These are phyloP conservation scores for Podaxis mareebaensis DNA, from an alignment of 768 basidiomycete genomes.

Conservation along the genomic window DNA sequence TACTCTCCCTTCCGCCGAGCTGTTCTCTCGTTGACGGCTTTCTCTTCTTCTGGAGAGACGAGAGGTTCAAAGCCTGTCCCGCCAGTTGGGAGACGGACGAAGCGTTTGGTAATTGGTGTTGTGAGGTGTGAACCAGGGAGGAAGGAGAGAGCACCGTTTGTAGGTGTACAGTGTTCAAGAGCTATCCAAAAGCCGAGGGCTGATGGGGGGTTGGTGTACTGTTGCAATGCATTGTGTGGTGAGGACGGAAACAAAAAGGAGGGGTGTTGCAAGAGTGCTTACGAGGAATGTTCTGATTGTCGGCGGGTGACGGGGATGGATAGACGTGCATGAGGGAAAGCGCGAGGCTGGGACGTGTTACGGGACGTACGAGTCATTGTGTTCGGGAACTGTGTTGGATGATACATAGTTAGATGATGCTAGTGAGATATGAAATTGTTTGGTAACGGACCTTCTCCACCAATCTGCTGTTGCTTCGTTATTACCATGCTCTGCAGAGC, in stretches of 20 bases:
- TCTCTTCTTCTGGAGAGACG: conserved; percentile 35
- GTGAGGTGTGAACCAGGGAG: conserved; percentile 87
- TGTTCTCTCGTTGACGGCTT: conserved; percentile 26
- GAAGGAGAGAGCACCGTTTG: conserved; percentile 87
- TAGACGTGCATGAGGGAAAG: conserved; percentile 4
- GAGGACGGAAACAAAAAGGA: not conserved
- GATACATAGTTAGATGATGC: not conserved
- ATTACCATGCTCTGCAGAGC: conserved; percentile 95
- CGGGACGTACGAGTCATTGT: conserved; percentile 84
- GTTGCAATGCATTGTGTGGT: conserved; percentile 14
- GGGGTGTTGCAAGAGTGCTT: conserved; percentile 22
- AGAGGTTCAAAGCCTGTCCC: conserved; percentile 87
- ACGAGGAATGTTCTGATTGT: conserved; percentile 70
- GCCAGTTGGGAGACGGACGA: conserved; percentile 68
- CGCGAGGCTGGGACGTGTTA: conserved; percentile 5
- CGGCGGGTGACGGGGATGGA: not conserved
- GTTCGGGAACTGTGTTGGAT: conserved; percentile 66
- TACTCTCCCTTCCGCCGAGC: conserved; percentile 45
- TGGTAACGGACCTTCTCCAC: conserved; percentile 72
- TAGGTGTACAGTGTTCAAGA: conserved; percentile 80
- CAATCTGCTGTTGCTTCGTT: conserved; percentile 91
- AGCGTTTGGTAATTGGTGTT: conserved; percentile 76
- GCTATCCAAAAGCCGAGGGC: conserved; percentile 98
- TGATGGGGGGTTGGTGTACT: conserved; percentile 91
- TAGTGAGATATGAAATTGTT: not conserved